Evolutionary conservation across 192 early-diverging fungal genomes (phyloP).

Genomic region (Lunasporangiospora selenospora): DNA sequence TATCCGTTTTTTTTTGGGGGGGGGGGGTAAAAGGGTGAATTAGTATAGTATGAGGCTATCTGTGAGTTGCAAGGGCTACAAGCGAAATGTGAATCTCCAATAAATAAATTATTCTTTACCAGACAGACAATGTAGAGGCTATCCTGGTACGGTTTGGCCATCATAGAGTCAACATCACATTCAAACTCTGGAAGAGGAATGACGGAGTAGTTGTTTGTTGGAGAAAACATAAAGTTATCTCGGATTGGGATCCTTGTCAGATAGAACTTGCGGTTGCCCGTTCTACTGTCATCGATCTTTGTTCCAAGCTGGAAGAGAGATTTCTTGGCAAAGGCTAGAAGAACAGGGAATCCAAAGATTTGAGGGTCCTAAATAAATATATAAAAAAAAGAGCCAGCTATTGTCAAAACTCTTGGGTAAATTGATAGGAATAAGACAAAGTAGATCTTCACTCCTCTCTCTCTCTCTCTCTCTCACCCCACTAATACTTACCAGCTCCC

Average conservation of each 20-base stretch:
- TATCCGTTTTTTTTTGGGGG: too few relatives aligned
- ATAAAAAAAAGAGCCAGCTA: too few relatives aligned
- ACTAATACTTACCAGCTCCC: constrained; percentile 23
- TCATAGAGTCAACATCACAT: neutral
- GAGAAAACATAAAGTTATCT: too few relatives aligned
- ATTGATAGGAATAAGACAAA: too few relatives aligned
- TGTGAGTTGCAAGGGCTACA: too few relatives aligned
- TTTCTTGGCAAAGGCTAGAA: constrained; percentile 13
- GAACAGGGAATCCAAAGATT: constrained; percentile 7
- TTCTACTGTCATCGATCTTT: constrained; percentile 11
- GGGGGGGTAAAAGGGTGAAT: too few relatives aligned
- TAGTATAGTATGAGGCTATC: too few relatives aligned
- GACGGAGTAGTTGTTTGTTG: neutral
- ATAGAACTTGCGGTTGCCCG: constrained; percentile 9
- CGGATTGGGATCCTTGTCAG: constrained; percentile 21
- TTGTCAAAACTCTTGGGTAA: too few relatives aligned
- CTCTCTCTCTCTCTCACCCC: too few relatives aligned
- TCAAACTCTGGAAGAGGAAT: neutral
- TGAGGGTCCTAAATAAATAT: constrained; percentile 10
- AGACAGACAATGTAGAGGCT: constrained; percentile 22
- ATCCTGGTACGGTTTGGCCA: constrained; percentile 12
- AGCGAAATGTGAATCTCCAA: too few relatives aligned
- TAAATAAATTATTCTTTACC: neutral
- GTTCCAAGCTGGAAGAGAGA: constrained; percentile 18
- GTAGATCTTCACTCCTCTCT: too few relatives aligned